Percentiles rank a stretch among this genome's conserved stretches.
Conservation (phyloP, 306 rosid species). For the Leucaena leucocephala region DNA sequence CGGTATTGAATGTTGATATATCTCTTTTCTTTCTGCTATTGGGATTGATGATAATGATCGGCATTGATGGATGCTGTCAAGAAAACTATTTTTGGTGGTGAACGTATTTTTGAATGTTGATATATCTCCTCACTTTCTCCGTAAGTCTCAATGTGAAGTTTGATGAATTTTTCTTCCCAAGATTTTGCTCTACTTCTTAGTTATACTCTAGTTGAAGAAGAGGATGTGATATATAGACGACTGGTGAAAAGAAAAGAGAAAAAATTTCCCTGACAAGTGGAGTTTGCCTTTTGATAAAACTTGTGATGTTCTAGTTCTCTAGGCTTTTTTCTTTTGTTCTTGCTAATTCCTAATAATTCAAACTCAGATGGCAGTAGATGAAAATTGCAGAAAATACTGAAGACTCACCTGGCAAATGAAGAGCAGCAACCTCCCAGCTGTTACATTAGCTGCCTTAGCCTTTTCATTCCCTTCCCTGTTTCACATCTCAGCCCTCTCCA, state of each 20-base stretch:
- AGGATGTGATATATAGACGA: not conserved
- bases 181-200: not conserved
- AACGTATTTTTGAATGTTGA: too few species aligned
- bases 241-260: not conserved
- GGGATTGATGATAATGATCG: not conserved
- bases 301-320: too few species aligned
- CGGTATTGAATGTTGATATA: slow-evolving; percentile 44
- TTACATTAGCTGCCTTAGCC: not conserved
- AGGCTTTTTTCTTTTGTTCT: too few species aligned
- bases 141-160: not conserved
- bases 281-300: too few species aligned
- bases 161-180: not conserved
- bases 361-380: not conserved
- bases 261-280: not conserved
- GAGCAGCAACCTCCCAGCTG: not conserved
- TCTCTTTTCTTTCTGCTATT: not conserved
- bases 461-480: not conserved
- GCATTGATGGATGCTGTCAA: slow-evolving; percentile 6
- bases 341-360: not conserved
- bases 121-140: too few species aligned
- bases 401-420: not conserved
- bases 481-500: not conserved
- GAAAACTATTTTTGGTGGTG: not conserved
- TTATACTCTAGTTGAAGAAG: not conserved
- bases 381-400: not conserved